phyloP scores from a whole-genome alignment of 306 rosid genomes.

The Vigna unguiculata region DNA sequence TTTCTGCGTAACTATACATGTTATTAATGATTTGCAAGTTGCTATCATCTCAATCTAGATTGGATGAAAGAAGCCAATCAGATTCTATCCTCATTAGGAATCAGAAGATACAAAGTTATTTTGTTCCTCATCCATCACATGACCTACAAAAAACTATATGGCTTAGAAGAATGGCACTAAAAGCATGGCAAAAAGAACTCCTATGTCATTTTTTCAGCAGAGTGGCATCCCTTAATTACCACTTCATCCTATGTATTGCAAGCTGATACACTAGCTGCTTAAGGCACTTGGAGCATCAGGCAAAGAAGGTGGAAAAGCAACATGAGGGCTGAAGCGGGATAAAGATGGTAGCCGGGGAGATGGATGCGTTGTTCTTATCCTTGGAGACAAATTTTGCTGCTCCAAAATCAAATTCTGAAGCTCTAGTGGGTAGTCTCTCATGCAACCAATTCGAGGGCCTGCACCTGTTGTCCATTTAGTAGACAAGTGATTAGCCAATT shows the following conservation, averaged over 20 bases:
- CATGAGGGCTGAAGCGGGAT: conserved; percentile 53
- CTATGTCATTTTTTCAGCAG: conserved; percentile 35
- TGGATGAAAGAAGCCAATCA: conserved; percentile 21
- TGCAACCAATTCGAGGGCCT: conserved; percentile 87
- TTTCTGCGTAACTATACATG: conserved; percentile 30
- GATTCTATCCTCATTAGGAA: conserved; percentile 33
- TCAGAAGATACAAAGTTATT: conserved; percentile 38
- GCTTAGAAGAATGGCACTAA: conserved; percentile 29
- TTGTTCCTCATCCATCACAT: conserved; percentile 41
- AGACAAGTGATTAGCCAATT: conserved; percentile 66
- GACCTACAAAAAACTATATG: conserved; percentile 37
- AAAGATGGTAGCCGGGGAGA: conserved; percentile 31
- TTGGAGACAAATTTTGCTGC: conserved; percentile 79
- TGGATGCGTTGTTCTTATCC: conserved; percentile 42
- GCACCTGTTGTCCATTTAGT: conserved; percentile 86
- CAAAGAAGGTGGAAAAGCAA: conserved; percentile 38
- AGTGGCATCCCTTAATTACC: not conserved
- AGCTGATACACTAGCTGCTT: not conserved
- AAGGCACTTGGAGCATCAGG: conserved; percentile 12
- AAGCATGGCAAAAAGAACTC: conserved; percentile 38
- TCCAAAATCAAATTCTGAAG: conserved; percentile 71
- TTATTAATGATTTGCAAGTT: conserved; percentile 36
- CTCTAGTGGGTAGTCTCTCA: conserved; percentile 89
- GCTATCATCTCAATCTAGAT: conserved; percentile 37
- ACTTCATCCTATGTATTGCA: conserved; percentile 27